These are phyloP conservation scores for Hyphopichia buzzinii DNA, from an alignment of 1,139 yeast species.

Conservation along the genomic window DNA sequence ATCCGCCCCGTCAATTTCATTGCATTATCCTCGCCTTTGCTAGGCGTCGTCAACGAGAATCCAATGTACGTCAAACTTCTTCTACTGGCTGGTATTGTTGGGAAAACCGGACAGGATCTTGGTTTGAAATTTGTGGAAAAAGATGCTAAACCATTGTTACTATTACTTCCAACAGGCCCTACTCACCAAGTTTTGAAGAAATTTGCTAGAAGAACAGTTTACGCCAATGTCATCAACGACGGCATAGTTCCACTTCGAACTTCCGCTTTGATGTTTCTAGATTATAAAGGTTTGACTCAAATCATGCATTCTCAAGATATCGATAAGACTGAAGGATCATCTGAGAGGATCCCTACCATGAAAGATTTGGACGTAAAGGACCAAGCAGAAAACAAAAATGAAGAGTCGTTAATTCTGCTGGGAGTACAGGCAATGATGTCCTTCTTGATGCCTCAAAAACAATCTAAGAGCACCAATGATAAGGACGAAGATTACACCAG, in stretches of 20 bases:
- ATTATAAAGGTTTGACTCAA: constrained; percentile 43
- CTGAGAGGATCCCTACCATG: constrained; percentile 18
- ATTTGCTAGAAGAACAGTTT: constrained; percentile 69
- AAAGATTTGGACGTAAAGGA: constrained; percentile 13
- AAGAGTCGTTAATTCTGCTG: constrained; percentile 26
- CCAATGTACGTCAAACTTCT: constrained; percentile 86
- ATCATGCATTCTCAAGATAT: constrained; percentile 29
- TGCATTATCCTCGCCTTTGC: constrained; percentile 80
- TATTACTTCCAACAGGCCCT: constrained; percentile 77
- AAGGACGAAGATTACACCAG: constrained; percentile 26
- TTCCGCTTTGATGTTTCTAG: constrained; percentile 75
- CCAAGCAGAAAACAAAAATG: constrained; percentile 8
- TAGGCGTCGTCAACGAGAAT: constrained; percentile 83
- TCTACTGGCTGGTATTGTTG: constrained; percentile 84
- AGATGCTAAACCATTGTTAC: constrained; percentile 59
- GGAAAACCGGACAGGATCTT: constrained; percentile 90
- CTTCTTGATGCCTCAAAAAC: constrained; percentile 47
- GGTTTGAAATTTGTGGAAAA: constrained; percentile 52
- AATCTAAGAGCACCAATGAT: constrained; percentile 16
- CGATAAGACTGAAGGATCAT: constrained; percentile 6
- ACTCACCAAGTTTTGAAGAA: constrained; percentile 62
- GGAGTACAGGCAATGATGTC: constrained; percentile 47
- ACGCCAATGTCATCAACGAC: constrained; percentile 79
- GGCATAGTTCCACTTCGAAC: constrained; percentile 95
- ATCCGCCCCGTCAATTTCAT: constrained; percentile 80